Percentiles rank a stretch among this genome's conserved stretches.
phyloP scores from a whole-genome alignment of 768 basidiomycete species.

The Boletus sensibilis region DNA sequence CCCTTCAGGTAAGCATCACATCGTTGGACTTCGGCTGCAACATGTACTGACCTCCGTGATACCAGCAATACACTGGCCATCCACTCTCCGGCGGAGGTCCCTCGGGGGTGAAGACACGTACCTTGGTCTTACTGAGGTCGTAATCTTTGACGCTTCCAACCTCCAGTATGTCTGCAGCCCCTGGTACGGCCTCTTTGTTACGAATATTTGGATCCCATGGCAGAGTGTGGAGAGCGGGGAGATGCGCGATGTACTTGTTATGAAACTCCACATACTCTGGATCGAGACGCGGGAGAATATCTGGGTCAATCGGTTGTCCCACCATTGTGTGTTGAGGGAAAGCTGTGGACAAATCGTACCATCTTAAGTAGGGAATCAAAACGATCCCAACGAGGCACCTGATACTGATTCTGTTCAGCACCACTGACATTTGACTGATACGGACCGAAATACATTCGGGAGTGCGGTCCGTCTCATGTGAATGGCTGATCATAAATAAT shows the following conservation, averaged over 20 bases:
- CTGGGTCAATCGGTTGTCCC: constrained; percentile 58
- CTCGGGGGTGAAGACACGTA: constrained; percentile 64
- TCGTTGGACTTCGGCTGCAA: neutral
- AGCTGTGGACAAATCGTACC: neutral
- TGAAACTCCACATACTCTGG: constrained; percentile 68
- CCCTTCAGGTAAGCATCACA: neutral
- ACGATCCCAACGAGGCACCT: neutral
- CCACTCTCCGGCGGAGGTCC: constrained; percentile 48
- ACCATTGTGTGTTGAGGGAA: constrained; percentile 15
- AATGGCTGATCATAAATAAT: constrained; percentile 3
- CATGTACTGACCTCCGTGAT: constrained; percentile 59
- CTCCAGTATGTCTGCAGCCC: constrained; percentile 52
- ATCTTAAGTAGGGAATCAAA: constrained; percentile 13
- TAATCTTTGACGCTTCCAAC: constrained; percentile 59
- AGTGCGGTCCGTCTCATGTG: constrained; percentile 4
- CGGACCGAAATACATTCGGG: constrained; percentile 5
- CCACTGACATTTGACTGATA: neutral
- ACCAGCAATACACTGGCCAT: constrained; percentile 74
- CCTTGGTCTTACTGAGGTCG: constrained; percentile 47
- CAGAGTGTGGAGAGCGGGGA: constrained; percentile 51
- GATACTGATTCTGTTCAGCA: neutral
- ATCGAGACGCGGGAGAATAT: constrained; percentile 55
- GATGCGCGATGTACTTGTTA: constrained; percentile 45
- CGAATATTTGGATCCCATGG: constrained; percentile 64
- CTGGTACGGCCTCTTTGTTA: constrained; percentile 50